phyloP scores from a whole-genome alignment of 768 basidiomycete genomes.

The Suillus tomentosus region DNA sequence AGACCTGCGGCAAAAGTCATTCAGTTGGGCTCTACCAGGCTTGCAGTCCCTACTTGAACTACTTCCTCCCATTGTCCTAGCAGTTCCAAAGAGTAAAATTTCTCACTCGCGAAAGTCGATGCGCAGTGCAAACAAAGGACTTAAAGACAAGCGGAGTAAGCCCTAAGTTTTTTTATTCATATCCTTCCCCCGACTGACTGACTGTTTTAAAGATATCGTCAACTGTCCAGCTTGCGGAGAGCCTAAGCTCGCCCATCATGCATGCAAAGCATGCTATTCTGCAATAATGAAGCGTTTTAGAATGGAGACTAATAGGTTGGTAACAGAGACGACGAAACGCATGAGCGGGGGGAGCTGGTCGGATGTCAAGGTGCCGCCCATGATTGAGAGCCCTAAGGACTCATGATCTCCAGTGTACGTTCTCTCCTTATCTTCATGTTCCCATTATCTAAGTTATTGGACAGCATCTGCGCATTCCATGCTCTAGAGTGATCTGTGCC shows the following conservation, averaged over 20 bases:
- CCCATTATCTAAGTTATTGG: background rate
- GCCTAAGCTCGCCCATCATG: slow-evolving; percentile 86
- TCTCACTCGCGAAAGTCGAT: slow-evolving; percentile 95
- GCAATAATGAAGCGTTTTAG: slow-evolving; percentile 29
- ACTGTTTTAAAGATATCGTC: slow-evolving; percentile 66
- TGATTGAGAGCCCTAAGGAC: slow-evolving; percentile 8
- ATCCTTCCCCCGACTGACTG: slow-evolving; percentile 11
- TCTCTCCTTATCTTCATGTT: background rate
- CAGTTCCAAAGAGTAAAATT: slow-evolving; percentile 92
- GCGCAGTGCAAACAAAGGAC: slow-evolving; percentile 91
- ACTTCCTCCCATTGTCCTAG: slow-evolving; percentile 84
- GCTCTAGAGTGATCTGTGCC: slow-evolving; percentile 1
- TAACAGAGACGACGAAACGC: slow-evolving; percentile 6
- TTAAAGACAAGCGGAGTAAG: slow-evolving; percentile 92
- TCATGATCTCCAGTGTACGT: background rate
- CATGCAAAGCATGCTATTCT: slow-evolving; percentile 79
- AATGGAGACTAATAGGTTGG: slow-evolving; percentile 19
- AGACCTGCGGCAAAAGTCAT: slow-evolving; percentile 27
- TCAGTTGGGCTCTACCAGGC: slow-evolving; percentile 40
- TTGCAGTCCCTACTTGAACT: slow-evolving; percentile 63
- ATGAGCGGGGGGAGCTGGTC: slow-evolving; percentile 12
- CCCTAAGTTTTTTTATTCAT: slow-evolving; percentile 15
- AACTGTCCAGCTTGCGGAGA: slow-evolving; percentile 88
- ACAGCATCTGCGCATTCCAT: background rate
- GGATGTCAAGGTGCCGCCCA: slow-evolving; percentile 3